Evolutionary conservation across 164 flowering plant genomes (phyloP), one percentile per base, ranked within the genome.

Genomic region (Magnolia changhungtana): DNA sequence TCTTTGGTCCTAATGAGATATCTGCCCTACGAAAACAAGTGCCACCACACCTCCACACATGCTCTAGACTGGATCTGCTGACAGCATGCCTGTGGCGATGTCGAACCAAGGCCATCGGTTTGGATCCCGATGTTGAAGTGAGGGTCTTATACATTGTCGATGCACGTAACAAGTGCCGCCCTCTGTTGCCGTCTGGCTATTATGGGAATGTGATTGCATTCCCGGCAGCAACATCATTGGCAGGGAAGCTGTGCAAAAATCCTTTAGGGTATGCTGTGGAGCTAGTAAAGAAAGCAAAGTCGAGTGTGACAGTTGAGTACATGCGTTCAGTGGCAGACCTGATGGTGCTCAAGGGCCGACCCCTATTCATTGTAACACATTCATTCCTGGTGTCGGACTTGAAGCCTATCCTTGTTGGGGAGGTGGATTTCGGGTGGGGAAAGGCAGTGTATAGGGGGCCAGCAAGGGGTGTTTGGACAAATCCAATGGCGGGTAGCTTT

Each of bases 341-440:
- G 7, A 71, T 81, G 81, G 84, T 73, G 59, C 67, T 66, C 19
- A 78, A 67, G 75, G 86, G 82, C 0, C 52, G 87, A 19, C 84
- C 85, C 2, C 58, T 71, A 1, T 74, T 76, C n/a, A 71, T 85
- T 0, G 81, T 82, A 78, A 87, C 76, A 50, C 21, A 87, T 61
- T 61, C 78, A 0, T 88, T 50, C 45, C 20, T 85, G 0, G 89
- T 90, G 16, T 84, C 91, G 11, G 92, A 90, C 61, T 75, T 84
- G 70, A 83, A 84, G 8, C 82, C 82, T 0, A 81, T 83, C 0
- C 88, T 91, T 23, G 83, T 87, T 31, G 79, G 71, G 13, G 83
- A 88, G 1, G 79, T 86, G 18, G 91, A 91, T 45, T 86, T 85
- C 37, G 92, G 95, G 61, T 89, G 92, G 92, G 95, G 92, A 0